A percentile compares a stretch with the other conserved stretches of the same genome.
These are phyloP conservation scores for Candolleomyces eurysporus DNA, from an alignment of 768 basidiomycete genomes.

Conservation along the genomic window DNA sequence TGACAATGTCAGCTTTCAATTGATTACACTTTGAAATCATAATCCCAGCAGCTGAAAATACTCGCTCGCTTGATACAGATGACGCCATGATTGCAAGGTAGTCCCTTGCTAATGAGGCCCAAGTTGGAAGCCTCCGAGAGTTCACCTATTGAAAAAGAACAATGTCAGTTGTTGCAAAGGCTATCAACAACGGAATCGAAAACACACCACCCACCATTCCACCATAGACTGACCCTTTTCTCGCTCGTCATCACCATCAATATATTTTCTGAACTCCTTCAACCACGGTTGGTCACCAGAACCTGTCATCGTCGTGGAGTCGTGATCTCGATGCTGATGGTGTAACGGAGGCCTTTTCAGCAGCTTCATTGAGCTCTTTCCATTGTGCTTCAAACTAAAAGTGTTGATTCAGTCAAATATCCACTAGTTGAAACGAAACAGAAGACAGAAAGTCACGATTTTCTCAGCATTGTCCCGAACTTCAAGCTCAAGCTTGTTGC, in stretches of 20 bases:
- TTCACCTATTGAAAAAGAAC: not conserved
- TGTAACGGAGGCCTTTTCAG: not conserved
- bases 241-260: not conserved
- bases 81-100: conserved; percentile 38
- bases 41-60: conserved; percentile 40
- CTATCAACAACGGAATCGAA: not conserved
- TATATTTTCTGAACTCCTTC: not conserved
- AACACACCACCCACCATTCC: conserved; percentile 3
- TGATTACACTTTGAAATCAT: conserved; percentile 33
- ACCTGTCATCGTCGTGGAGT: not conserved
- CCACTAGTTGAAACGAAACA: not conserved
- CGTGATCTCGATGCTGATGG: not conserved
- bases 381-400: not conserved
- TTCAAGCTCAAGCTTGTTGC: not conserved
- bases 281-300: not conserved
- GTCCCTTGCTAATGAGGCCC: conserved; percentile 35
- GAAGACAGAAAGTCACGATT: not conserved
- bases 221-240: not conserved
- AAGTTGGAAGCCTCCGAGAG: conserved; percentile 22
- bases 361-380: not conserved
- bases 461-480: not conserved
- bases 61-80: conserved; percentile 34
- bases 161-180: too few species aligned
- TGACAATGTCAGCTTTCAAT: conserved; percentile 31
- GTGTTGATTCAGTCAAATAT: too few species aligned